Evolutionary conservation across 2,329 filamentous ascomycete genomes (phyloP).

Genomic region (Didymosphaeria variabile): DNA sequence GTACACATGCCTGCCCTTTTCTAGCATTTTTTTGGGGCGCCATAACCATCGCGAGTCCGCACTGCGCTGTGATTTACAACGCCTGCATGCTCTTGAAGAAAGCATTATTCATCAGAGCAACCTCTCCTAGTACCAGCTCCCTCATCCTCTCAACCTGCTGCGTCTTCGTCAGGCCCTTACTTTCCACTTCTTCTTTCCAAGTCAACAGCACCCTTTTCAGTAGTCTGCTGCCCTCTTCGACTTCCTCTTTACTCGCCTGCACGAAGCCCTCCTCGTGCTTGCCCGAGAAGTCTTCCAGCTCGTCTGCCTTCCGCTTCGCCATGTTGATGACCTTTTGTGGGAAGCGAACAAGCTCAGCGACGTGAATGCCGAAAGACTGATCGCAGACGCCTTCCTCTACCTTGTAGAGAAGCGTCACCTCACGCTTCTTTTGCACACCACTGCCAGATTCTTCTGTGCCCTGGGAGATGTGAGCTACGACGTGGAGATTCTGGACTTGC

Average conservation of each 20-base stretch:
- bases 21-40: not conserved
- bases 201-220: conserved; percentile 82
- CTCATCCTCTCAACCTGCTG: conserved; percentile 82
- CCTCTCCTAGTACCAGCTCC: conserved; percentile 78
- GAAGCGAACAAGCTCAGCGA: conserved; percentile 95
- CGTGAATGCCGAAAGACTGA: conserved; percentile 97
- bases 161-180: conserved; percentile 61
- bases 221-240: conserved; percentile 85
- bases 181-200: conserved; percentile 83
- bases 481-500: conserved; percentile 91
- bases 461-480: conserved; percentile 87
- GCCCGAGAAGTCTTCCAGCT: conserved; percentile 92
- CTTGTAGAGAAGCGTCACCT: conserved; percentile 96
- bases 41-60: not conserved
- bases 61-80: conserved; percentile 39
- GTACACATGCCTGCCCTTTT: not conserved
- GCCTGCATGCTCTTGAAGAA: conserved; percentile 72
- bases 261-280: conserved; percentile 69
- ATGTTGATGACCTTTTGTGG: conserved; percentile 97
- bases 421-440: conserved; percentile 58
- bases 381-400: conserved; percentile 95
- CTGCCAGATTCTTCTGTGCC: conserved; percentile 55
- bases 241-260: conserved; percentile 74
- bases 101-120: conserved; percentile 67
- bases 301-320: conserved; percentile 98